Percentiles rank a stretch among this genome's conserved stretches.
Evolutionary conservation across 192 early-diverging fungal genomes (phyloP).

Genomic region (Gigaspora rosea): DNA sequence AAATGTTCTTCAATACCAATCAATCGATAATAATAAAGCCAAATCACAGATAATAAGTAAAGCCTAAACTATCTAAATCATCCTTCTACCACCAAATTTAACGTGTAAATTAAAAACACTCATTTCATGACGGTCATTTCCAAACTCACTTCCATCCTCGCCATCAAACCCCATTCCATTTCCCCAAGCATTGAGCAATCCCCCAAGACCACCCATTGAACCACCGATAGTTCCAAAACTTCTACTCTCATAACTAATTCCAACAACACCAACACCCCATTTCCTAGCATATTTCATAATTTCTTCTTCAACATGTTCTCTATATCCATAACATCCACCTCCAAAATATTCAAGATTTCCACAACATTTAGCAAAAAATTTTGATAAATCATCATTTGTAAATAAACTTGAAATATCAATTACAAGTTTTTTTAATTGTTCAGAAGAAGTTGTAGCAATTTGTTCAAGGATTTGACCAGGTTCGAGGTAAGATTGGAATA

Average conservation of each 20-base stretch:
- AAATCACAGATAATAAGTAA: no score
- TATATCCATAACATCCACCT: not conserved
- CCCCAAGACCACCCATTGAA: no score
- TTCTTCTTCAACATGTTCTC: not conserved
- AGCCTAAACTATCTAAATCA: no score
- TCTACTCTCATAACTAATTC: not conserved
- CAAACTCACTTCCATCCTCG: no score
- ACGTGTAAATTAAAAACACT: no score
- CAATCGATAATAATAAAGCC: no score
- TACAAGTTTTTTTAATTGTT: not conserved
- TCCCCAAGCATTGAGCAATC: no score
- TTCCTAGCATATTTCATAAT: not conserved
- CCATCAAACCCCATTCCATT: no score
- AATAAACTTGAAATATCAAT: not conserved
- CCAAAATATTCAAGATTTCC: not conserved
- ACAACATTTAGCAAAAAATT: not conserved
- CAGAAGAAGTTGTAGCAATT: not conserved
- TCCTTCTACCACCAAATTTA: no score
- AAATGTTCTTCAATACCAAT: no score
- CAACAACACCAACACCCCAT: not conserved
- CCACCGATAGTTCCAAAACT: no score
- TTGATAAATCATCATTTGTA: not conserved
- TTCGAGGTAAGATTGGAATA: not conserved
- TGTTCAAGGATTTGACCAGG: not conserved
- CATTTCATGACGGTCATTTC: no score